A percentile compares a stretch with the other conserved stretches of the same genome.
Conservation (phyloP, 2,329 filamentous ascomycete genomes). For the Pyricularia grisea region DNA sequence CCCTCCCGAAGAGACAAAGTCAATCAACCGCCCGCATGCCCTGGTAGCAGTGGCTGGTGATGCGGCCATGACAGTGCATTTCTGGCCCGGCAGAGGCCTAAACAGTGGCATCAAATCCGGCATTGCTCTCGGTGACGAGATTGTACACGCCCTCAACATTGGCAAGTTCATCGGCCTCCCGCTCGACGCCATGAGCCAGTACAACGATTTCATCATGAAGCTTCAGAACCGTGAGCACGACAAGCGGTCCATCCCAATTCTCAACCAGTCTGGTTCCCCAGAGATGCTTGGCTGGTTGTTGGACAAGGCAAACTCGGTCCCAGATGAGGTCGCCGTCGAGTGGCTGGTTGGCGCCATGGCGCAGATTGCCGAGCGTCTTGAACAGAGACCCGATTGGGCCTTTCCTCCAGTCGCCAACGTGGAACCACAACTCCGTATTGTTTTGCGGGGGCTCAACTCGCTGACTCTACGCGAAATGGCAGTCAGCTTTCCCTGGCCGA, state of each 20-base stretch:
- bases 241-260: slow-evolving; percentile 24
- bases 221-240: slow-evolving; percentile 24
- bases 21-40: slow-evolving; percentile 18
- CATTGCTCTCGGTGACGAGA: slow-evolving; percentile 23
- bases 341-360: slow-evolving; percentile 23
- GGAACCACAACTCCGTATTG: slow-evolving; percentile 20
- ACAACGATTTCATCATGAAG: slow-evolving; percentile 25
- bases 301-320: slow-evolving; percentile 19
- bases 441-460: slow-evolving; percentile 20
- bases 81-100: slow-evolving; percentile 25
- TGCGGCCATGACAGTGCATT: slow-evolving; percentile 26
- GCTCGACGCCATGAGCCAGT: slow-evolving; percentile 20
- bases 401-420: slow-evolving; percentile 20
- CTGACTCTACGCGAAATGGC: slow-evolving; percentile 24
- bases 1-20: slow-evolving; percentile 15
- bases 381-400: slow-evolving; percentile 20
- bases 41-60: slow-evolving; percentile 25
- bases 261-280: slow-evolving; percentile 23
- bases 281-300: slow-evolving; percentile 24
- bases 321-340: slow-evolving; percentile 22
- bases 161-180: slow-evolving; percentile 21
- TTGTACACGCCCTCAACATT: slow-evolving; percentile 21
- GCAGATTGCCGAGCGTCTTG: slow-evolving; percentile 21
- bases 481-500: slow-evolving; percentile 26
- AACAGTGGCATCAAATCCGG: slow-evolving; percentile 27